Percentiles rank a stretch among this genome's conserved stretches.
These are phyloP conservation scores for Pneumocystis carinii DNA, from an alignment of 1,139 yeast genomes.

Conservation along the genomic window DNA sequence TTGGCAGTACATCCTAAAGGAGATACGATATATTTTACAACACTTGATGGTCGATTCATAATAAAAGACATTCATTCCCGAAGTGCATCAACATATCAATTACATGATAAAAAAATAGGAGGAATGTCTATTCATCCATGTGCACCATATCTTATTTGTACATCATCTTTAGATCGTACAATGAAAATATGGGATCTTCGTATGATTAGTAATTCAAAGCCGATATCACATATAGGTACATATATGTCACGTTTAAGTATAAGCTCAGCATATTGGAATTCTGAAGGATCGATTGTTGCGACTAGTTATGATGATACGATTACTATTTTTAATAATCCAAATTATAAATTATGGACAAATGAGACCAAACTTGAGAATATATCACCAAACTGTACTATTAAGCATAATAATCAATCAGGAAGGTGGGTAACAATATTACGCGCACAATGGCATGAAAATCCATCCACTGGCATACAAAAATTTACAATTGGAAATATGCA, in stretches of 20 bases:
- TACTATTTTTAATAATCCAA: constrained; percentile 42
- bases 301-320: constrained; percentile 87
- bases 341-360: constrained; percentile 19
- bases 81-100: constrained; percentile 45
- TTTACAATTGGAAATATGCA: constrained; percentile 90
- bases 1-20: constrained; percentile 33
- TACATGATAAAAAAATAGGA: constrained; percentile 84
- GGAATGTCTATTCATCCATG: constrained; percentile 68
- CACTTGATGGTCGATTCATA: constrained; percentile 44
- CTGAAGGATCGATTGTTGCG: constrained; percentile 60
- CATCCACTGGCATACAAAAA: constrained; percentile 60
- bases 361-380: constrained; percentile 22
- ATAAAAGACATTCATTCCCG: constrained; percentile 22
- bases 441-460: constrained; percentile 63
- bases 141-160: constrained; percentile 45
- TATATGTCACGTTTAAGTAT: constrained; percentile 64
- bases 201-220: constrained; percentile 28
- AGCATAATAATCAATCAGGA: constrained; percentile 90
- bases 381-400: constrained; percentile 44
- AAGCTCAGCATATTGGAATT: constrained; percentile 77
- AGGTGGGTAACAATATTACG: constrained; percentile 88
- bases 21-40: constrained; percentile 52
- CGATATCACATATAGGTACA: constrained; percentile 40
- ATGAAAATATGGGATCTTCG: constrained; percentile 78
- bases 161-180: constrained; percentile 78